phyloP scores from a whole-genome alignment of 129 eudicot species.

The Solidago caesia region DNA sequence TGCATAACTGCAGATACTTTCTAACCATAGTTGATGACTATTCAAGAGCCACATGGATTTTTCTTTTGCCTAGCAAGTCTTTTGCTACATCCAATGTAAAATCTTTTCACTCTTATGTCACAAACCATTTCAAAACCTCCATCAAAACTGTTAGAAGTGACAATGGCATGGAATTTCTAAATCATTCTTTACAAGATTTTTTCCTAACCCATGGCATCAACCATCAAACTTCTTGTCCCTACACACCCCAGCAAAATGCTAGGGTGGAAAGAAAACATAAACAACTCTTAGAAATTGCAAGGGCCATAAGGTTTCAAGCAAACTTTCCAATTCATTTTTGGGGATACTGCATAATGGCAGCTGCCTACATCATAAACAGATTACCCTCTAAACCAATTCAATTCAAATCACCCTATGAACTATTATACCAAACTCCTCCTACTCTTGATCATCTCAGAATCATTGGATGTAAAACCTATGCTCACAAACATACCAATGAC shows the following conservation, averaged over 20 bases:
- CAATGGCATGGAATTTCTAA: neutral
- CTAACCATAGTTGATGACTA: neutral
- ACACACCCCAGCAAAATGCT: conserved; percentile 1
- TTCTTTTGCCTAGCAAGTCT: neutral
- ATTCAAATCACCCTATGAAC: neutral
- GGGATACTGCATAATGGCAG: neutral
- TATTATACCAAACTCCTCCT: neutral
- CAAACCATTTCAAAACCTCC: neutral
- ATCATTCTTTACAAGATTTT: neutral
- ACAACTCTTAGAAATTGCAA: neutral
- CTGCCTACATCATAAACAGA: no score
- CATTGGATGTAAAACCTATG: neutral
- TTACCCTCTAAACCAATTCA: no score
- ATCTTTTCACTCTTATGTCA: neutral
- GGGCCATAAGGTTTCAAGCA: neutral
- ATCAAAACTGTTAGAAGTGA: neutral
- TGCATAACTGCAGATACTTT: neutral
- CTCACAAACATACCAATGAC: neutral
- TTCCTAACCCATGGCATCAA: neutral
- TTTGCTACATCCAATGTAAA: neutral
- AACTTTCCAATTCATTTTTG: neutral
- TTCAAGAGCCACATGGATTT: neutral
- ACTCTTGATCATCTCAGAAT: no score
- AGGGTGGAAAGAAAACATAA: neutral
- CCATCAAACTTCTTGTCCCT: neutral